These are phyloP conservation scores for Torulaspora pretoriensis DNA, from an alignment of 1,139 yeast genomes.

Conservation along the genomic window DNA sequence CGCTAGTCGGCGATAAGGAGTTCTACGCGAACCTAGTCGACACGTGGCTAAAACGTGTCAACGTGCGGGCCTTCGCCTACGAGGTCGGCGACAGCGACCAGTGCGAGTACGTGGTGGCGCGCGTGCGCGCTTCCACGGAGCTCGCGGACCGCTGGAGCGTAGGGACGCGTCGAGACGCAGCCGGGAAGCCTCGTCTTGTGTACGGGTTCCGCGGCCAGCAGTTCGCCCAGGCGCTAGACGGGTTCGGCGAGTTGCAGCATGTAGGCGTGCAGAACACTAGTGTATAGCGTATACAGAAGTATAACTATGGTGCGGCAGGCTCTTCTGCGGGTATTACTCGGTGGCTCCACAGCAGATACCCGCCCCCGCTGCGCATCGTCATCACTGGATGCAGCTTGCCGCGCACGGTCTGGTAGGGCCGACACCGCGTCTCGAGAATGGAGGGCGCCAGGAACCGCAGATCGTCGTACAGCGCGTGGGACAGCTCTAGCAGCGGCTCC, in stretches of 20 bases:
- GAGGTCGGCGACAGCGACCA: conserved; percentile 44
- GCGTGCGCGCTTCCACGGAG: conserved; percentile 8
- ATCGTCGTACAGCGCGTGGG: conserved; percentile 62
- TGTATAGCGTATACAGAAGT: no score
- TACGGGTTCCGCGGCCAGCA: conserved; percentile 27
- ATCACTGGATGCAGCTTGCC: conserved; percentile 93
- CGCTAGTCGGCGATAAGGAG: conserved; percentile 71
- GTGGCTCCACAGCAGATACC: conserved; percentile 75
- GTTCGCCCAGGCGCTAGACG: neutral
- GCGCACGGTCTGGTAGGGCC: conserved; percentile 87
- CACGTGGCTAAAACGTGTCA: conserved; percentile 30
- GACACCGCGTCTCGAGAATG: conserved; percentile 73
- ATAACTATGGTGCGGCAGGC: conserved; percentile 20
- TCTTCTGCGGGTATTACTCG: conserved; percentile 69
- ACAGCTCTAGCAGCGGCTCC: conserved; percentile 69
- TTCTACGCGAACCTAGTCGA: conserved; percentile 58
- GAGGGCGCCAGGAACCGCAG: conserved; percentile 77
- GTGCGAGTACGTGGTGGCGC: conserved; percentile 19
- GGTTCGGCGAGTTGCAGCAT: neutral
- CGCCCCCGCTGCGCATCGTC: conserved; percentile 94
- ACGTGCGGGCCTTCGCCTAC: conserved; percentile 38
- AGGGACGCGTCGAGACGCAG: conserved; percentile 35
- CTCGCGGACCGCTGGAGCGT: conserved; percentile 26
- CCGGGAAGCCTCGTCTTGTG: conserved; percentile 37
- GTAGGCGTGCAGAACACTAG: no score